These are phyloP conservation scores for Blastobotrys capitulatus DNA, from an alignment of 1,139 yeast genomes.

Conservation along the genomic window DNA sequence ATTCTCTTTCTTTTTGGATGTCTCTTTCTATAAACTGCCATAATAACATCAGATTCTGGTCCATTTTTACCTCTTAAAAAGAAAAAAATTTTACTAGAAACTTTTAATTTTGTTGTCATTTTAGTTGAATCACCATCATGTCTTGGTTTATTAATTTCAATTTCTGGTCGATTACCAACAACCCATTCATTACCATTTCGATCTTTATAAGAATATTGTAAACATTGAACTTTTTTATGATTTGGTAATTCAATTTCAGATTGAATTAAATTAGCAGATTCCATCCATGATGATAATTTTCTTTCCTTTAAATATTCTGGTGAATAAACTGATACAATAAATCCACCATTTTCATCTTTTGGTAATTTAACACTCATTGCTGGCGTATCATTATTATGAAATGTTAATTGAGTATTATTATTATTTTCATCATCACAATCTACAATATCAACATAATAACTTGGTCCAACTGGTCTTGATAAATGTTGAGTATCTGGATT, in stretches of 20 bases:
- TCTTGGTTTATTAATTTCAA: slow-evolving; percentile 2
- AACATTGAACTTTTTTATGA: slow-evolving; percentile 11
- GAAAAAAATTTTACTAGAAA: slow-evolving; percentile 16
- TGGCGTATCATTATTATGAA: slow-evolving; percentile 10
- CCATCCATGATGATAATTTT: slow-evolving; percentile 7
- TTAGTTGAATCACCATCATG: background rate
- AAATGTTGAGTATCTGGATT: slow-evolving; percentile 28
- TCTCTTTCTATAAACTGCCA: slow-evolving; percentile 18
- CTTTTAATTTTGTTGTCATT: slow-evolving; percentile 2
- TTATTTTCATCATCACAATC: slow-evolving; percentile 1
- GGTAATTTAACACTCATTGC: slow-evolving; percentile 8
- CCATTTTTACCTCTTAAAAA: slow-evolving; percentile 11
- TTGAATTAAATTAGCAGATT: slow-evolving; percentile 9
- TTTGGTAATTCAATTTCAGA: slow-evolving; percentile 5
- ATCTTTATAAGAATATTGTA: slow-evolving; percentile 14
- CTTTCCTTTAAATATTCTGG: background rate
- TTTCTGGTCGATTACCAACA: slow-evolving; percentile 16
- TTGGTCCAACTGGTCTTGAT: slow-evolving; percentile 25
- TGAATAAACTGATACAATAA: slow-evolving; percentile 1
- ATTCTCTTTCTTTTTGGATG: slow-evolving; percentile 19
- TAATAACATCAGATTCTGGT: slow-evolving; percentile 12
- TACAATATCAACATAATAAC: slow-evolving; percentile 24
- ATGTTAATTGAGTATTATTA: slow-evolving; percentile 1
- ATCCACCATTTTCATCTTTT: background rate
- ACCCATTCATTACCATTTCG: slow-evolving; percentile 15